Percentiles rank a stretch among this genome's conserved stretches.
Evolutionary conservation across 73 alveolate species (phyloP).

Genomic region (Paramecium sonneborni): DNA sequence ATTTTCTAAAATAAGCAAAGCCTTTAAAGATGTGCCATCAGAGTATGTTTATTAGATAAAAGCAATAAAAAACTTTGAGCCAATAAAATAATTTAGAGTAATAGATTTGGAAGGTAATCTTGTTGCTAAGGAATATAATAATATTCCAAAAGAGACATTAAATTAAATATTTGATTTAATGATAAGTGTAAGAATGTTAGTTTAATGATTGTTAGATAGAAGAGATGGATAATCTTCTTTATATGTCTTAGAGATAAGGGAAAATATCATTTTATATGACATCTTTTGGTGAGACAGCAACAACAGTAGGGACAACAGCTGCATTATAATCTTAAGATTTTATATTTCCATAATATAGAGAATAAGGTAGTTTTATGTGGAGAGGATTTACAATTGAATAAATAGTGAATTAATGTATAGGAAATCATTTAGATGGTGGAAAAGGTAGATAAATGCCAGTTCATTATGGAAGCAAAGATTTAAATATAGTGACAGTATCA

Average conservation of each 20-base stretch:
- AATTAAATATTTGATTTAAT: slow-evolving; percentile 61
- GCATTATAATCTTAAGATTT: slow-evolving; percentile 84
- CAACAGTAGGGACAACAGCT: slow-evolving; percentile 91
- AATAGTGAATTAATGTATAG: slow-evolving; percentile 89
- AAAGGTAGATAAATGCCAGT: slow-evolving; percentile 97
- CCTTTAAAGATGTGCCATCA: slow-evolving; percentile 49
- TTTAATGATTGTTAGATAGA: slow-evolving; percentile 27
- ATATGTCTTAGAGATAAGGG: slow-evolving; percentile 81
- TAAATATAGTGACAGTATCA: slow-evolving; percentile 88
- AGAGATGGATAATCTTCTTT: slow-evolving; percentile 61
- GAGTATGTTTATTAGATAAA: slow-evolving; percentile 33
- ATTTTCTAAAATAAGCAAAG: slow-evolving; percentile 22
- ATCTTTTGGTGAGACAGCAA: slow-evolving; percentile 82
- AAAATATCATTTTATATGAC: slow-evolving; percentile 80
- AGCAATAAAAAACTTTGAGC: background rate
- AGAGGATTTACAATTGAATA: slow-evolving; percentile 92
- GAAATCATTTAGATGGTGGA: slow-evolving; percentile 88
- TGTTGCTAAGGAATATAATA: slow-evolving; percentile 48
- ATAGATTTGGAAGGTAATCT: slow-evolving; percentile 66
- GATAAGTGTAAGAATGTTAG: slow-evolving; percentile 24
- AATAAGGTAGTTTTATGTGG: slow-evolving; percentile 90
- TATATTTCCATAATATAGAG: slow-evolving; percentile 95
- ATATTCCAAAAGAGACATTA: slow-evolving; percentile 44
- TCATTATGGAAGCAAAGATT: slow-evolving; percentile 89
- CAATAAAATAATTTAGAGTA: slow-evolving; percentile 55